These are phyloP conservation scores for Parastagonospora nodorum DNA, from an alignment of 2,329 filamentous ascomycete species.

Conservation along the genomic window DNA sequence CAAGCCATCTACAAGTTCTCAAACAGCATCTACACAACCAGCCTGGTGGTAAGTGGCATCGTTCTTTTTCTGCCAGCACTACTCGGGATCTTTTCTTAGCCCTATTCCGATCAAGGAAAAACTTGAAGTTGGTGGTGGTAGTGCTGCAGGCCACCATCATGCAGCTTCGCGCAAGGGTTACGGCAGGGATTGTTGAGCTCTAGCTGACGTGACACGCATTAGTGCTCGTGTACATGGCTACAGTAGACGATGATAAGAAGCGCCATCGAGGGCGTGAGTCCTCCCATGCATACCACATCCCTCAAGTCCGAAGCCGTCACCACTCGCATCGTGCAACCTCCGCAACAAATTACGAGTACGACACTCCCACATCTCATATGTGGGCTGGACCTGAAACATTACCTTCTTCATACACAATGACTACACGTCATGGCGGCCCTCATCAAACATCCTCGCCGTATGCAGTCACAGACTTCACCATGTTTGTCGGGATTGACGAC, in stretches of 20 bases:
- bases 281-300: constrained; percentile 24
- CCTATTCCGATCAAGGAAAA: too few relatives aligned
- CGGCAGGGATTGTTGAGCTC: constrained; percentile 14
- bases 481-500: constrained; percentile 48
- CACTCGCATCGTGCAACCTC: constrained; percentile 19
- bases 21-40: constrained; percentile 61
- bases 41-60: constrained; percentile 54
- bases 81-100: too few relatives aligned
- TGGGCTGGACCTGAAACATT: constrained; percentile 24
- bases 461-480: constrained; percentile 43
- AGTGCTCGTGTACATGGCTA: constrained; percentile 51
- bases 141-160: constrained; percentile 6
- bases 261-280: constrained; percentile 22
- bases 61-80: neutral
- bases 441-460: constrained; percentile 22
- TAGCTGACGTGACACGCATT: constrained; percentile 24
- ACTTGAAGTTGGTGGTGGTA: constrained; percentile 1
- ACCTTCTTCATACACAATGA: constrained; percentile 18
- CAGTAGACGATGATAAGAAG: constrained; percentile 37
- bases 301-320: constrained; percentile 29
- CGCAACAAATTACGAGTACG: constrained; percentile 29
- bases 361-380: constrained; percentile 12
- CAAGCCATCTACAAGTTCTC: constrained; percentile 67
- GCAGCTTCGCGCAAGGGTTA: constrained; percentile 7
- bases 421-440: constrained; percentile 8